phyloP scores from a whole-genome alignment of 768 basidiomycete species.

The Phylloporus sp. region DNA sequence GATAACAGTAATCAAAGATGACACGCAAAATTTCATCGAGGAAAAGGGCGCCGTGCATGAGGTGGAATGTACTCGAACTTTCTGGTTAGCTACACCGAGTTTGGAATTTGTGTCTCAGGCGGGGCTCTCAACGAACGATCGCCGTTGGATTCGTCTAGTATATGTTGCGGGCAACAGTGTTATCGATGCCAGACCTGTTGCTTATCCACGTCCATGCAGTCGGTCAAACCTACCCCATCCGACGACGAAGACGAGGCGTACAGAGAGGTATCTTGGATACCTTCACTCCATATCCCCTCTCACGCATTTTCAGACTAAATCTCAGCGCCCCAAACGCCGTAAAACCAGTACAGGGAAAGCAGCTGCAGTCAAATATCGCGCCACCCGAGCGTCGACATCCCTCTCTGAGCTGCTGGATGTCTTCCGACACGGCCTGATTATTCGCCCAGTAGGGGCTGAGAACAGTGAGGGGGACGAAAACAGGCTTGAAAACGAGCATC shows the following conservation, averaged over 20 bases:
- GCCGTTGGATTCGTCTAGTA: too few species aligned
- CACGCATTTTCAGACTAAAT: conserved; percentile 5
- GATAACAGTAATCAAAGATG: not conserved
- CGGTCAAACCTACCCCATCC: conserved; percentile 6
- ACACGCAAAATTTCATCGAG: not conserved
- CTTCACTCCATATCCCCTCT: not conserved
- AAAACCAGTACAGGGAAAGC: conserved; percentile 22
- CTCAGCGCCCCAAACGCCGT: conserved; percentile 24
- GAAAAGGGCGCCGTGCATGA: not conserved
- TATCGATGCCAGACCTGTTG: not conserved
- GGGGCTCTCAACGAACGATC: too few species aligned
- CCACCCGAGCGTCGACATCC: conserved; percentile 17
- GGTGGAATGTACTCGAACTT: too few species aligned
- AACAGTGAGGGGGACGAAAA: not conserved
- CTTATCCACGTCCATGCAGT: not conserved
- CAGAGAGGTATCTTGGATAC: conserved; percentile 13
- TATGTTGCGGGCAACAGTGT: too few species aligned
- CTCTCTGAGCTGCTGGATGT: conserved; percentile 15
- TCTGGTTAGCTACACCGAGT: too few species aligned
- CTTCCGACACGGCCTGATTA: conserved; percentile 13
- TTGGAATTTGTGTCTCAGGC: too few species aligned
- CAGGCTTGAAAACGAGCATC: not conserved
- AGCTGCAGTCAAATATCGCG: conserved; percentile 1
- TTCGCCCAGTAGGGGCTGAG: not conserved
- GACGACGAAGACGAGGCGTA: conserved; percentile 22